A percentile compares a stretch with the other conserved stretches of the same genome.
phyloP scores from a whole-genome alignment of 1,139 yeast genomes.

The Hemisphaericaspora subhashii region DNA sequence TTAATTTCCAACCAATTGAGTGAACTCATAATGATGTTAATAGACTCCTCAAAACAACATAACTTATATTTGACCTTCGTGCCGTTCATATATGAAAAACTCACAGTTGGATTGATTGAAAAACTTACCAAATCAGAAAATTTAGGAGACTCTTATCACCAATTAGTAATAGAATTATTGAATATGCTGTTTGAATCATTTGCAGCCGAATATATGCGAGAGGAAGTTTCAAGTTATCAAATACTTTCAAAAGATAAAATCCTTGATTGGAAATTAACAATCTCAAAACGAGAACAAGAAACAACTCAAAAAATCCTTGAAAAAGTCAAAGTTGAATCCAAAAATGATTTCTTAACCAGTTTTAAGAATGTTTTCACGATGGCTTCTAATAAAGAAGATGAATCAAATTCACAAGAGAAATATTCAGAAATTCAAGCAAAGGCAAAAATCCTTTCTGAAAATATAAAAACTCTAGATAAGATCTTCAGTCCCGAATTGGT shows the following conservation, averaged over 20 bases:
- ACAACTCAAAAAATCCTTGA: constrained; percentile 40
- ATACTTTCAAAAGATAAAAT: constrained; percentile 27
- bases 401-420: constrained; percentile 20
- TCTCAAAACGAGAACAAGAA: constrained; percentile 41
- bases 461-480: constrained; percentile 41
- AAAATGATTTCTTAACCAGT: constrained; percentile 51
- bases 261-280: constrained; percentile 33
- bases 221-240: constrained; percentile 37
- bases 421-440: constrained; percentile 45
- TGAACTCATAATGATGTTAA: constrained; percentile 33
- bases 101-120: constrained; percentile 26
- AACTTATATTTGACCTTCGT: constrained; percentile 29
- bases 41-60: constrained; percentile 29
- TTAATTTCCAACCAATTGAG: constrained; percentile 41
- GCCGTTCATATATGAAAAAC: constrained; percentile 33
- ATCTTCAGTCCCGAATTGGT: constrained; percentile 44
- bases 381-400: constrained; percentile 22
- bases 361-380: constrained; percentile 63
- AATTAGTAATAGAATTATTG: constrained; percentile 37
- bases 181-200: constrained; percentile 51
- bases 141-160: constrained; percentile 34
- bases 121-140: constrained; percentile 30
- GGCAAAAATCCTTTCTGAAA: constrained; percentile 44
- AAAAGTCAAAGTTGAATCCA: constrained; percentile 40
- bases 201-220: constrained; percentile 51